These are phyloP conservation scores for Podospora tetraspora DNA, from an alignment of 495 filamentous ascomycete species.

Conservation along the genomic window DNA sequence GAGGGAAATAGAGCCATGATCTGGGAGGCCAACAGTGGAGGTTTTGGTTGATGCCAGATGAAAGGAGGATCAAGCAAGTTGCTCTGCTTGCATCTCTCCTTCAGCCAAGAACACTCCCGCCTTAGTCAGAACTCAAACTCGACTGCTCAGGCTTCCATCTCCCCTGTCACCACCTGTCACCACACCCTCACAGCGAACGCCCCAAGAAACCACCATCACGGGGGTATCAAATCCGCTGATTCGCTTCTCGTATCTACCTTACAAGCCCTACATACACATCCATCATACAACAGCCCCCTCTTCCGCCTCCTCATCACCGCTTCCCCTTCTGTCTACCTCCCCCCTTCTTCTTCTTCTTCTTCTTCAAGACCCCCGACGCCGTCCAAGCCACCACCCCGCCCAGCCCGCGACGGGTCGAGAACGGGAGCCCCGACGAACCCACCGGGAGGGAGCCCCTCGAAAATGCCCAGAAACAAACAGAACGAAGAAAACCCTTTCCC, in stretches of 20 bases:
- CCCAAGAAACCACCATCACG: not conserved
- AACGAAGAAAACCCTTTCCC: not conserved
- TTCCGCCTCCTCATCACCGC: not conserved
- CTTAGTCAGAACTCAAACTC: not conserved
- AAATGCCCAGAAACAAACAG: not conserved
- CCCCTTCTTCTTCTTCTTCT: not conserved
- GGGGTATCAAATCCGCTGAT: slow-evolving; percentile 5
- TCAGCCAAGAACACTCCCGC: not conserved
- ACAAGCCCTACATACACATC: not conserved
- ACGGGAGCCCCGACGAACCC: not conserved
- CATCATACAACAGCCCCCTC: not conserved
- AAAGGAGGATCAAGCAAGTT: not conserved
- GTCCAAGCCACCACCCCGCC: not conserved
- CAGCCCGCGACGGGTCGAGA: not conserved
- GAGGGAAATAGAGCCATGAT: not conserved
- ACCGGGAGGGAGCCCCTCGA: not conserved
- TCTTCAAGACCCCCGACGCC: not conserved
- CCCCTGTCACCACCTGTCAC: not conserved
- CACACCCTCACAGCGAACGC: not conserved
- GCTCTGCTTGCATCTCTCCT: not conserved
- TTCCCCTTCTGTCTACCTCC: not conserved
- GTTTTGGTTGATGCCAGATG: too few species aligned
- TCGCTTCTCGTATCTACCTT: not conserved
- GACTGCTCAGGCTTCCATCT: not conserved
- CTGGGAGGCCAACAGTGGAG: too few species aligned